These are phyloP conservation scores for Fusarium sp. DNA, from an alignment of 2,329 filamentous ascomycete species.

Conservation along the genomic window DNA sequence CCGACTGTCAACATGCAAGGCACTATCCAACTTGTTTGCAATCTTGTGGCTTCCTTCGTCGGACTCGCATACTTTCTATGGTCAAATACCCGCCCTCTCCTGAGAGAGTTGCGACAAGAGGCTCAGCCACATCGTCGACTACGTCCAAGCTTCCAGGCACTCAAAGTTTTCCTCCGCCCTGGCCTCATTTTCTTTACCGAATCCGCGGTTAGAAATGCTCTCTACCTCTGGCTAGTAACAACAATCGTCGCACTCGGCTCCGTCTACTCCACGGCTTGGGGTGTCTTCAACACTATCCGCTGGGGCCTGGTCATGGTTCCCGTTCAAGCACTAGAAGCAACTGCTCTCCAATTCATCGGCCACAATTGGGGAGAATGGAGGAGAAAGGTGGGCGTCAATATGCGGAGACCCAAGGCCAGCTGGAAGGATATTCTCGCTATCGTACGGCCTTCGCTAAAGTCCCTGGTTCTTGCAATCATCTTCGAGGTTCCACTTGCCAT, in stretches of 20 bases:
- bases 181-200: constrained; percentile 71
- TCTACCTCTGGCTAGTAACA: constrained; percentile 78
- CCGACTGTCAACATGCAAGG: constrained; percentile 75
- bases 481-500: constrained; percentile 74
- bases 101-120: neutral
- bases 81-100: constrained; percentile 47
- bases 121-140: constrained; percentile 4
- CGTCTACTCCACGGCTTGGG: constrained; percentile 78
- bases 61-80: constrained; percentile 72
- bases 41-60: constrained; percentile 63
- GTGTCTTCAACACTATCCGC: constrained; percentile 78
- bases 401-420: constrained; percentile 28
- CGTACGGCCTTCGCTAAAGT: constrained; percentile 63
- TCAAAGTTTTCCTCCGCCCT: constrained; percentile 66
- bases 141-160: constrained; percentile 54
- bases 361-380: constrained; percentile 71
- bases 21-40: constrained; percentile 70
- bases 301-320: constrained; percentile 83
- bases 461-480: constrained; percentile 62
- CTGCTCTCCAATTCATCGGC: constrained; percentile 73
- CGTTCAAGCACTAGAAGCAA: constrained; percentile 74
- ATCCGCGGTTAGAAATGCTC: constrained; percentile 73
- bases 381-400: constrained; percentile 37
- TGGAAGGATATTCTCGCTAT: constrained; percentile 51
- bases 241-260: constrained; percentile 72